These are phyloP conservation scores for Vanilla planifolia DNA, from an alignment of 106 monocot genomes.

Conservation along the genomic window DNA sequence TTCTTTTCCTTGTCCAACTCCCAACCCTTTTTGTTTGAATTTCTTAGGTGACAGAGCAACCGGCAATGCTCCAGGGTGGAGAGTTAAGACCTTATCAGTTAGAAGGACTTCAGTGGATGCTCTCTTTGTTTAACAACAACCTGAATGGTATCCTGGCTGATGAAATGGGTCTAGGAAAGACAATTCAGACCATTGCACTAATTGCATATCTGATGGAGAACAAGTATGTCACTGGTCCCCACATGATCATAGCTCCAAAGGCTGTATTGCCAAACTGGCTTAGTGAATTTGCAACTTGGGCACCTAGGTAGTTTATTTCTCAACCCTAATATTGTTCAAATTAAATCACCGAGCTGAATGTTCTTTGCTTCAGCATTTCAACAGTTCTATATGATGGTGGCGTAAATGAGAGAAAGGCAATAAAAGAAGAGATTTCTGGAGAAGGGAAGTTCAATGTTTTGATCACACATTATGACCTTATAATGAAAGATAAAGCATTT, in stretches of 20 bases:
- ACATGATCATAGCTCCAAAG: slow-evolving; percentile 93
- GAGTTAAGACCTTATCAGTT: slow-evolving; percentile 88
- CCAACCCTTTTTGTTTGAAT: slow-evolving; percentile 4
- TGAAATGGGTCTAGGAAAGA: slow-evolving; percentile 99
- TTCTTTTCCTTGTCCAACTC: neutral
- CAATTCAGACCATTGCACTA: slow-evolving; percentile 92
- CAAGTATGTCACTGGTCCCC: slow-evolving; percentile 82
- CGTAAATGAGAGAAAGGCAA: slow-evolving; percentile 83
- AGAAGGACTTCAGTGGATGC: slow-evolving; percentile 99
- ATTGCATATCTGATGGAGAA: slow-evolving; percentile 86
- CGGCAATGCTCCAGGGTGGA: slow-evolving; percentile 85
- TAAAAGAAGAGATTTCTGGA: slow-evolving; percentile 73
- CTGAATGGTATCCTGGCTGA: slow-evolving; percentile 98
- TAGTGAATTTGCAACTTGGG: slow-evolving; percentile 88
- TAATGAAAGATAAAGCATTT: slow-evolving; percentile 88
- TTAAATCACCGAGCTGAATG: too few species aligned
- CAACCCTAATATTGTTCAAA: too few species aligned
- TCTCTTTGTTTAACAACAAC: slow-evolving; percentile 97
- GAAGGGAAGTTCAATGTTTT: slow-evolving; percentile 83
- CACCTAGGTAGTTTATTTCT: slow-evolving; percentile 57
- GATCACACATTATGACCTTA: slow-evolving; percentile 96
- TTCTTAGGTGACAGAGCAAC: slow-evolving; percentile 87
- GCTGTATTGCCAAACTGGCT: slow-evolving; percentile 97
- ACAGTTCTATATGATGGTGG: slow-evolving; percentile 94
- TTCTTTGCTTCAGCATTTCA: slow-evolving; percentile 43